Base-by-base conservation (phyloP, 441 rosid genomes). In the Brassica balearica region DNA sequence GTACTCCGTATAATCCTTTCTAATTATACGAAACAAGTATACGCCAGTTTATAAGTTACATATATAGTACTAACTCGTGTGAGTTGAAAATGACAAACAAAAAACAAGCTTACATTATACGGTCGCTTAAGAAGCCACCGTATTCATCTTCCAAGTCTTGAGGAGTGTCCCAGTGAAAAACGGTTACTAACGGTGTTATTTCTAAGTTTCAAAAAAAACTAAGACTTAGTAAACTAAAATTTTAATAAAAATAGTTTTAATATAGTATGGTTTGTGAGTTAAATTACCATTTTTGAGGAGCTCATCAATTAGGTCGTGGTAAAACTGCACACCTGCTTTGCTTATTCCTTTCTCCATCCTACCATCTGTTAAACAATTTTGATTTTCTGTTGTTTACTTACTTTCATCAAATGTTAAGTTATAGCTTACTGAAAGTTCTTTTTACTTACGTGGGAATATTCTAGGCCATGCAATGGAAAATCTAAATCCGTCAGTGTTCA, bases 381-480 rank as follows among this genome's bases (percentile, higher is more conserved):
- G 7, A 38, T 8, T 36, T 36, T 29, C 14, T 61, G 8, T 29
- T 48, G 69, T 38, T 38, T 68, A 27, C 20, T 12, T 59, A 12
- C 2, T 76, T 55, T 4, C 41, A 10, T 15, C 53, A 62, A 59
- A 14, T 56, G 62, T 5, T 71, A 58, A 36, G 41, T 36, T 36
- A 36, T 36, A 36, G 41, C 41, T 36, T 36, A 36, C 9, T 36
- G 10, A 36, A 36, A 36, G 41, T 36, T 29, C 34, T 34, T 60
- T 22, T 23, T 17, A 77, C 85, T 82, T 85, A 85, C 88, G 73
- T 0, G 90, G 90, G 15, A 84, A 65, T 17, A 87, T 56, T 78
- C 90, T 76, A 1, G 88, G 76, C 90, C 90, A 87, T 12, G 88
- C 69, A 61, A 87, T 85, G 63, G 88, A 87, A 65, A 87, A 77